Evolutionary conservation across 1,139 yeast genomes (phyloP), one percentile per base, ranked within the genome.

Genomic region (Barnettozyma hawaiiensis): DNA sequence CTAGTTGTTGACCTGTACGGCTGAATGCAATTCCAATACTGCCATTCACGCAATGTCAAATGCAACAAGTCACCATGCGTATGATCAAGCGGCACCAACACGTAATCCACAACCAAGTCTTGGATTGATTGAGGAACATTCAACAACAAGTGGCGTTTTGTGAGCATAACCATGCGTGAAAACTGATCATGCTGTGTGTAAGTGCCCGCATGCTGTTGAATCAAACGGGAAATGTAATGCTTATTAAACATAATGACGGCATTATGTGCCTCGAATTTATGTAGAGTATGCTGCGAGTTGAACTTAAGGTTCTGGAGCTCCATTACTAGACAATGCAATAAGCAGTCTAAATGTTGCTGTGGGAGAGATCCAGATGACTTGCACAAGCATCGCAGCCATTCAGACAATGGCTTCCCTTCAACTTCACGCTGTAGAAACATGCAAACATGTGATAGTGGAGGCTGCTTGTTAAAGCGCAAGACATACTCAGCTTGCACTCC

Each of bases 181-280:
- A 45, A 36, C 19, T 43, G 48, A 18, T 36, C 35, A 5, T 32
- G 31, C n/a, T 21, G 22, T 16, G 12, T 3, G 37, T 7, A 6
- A 20, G n/a, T 11, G 15, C 21, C 19, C 3, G 7, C 9, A 15
- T 8, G 14, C 28, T 27, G 36, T 23, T 45, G 45, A 12, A 41
- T 35, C 15, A 41, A 11, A 28, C 44, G 41, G 15, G 47, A 44
- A 15, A 46, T 46, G 24, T 46, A 46, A 28, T 28, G 46, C 27
- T 52, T 55, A 34, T 53, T 55, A 12, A 50, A 46, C 55, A 55
- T 55, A 4, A 55, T 55, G 7, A 53, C 52, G 4, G 55, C 35
- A 40, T 55, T 55, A 38, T 55, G 59, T 3, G 52, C 29, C 11
- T 47, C 44, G 29, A 49, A 40, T 28, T 46, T 47, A 21, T 44